These are phyloP conservation scores for Sutorius eximius DNA, from an alignment of 1,284 basidiomycete genomes.

Conservation along the genomic window DNA sequence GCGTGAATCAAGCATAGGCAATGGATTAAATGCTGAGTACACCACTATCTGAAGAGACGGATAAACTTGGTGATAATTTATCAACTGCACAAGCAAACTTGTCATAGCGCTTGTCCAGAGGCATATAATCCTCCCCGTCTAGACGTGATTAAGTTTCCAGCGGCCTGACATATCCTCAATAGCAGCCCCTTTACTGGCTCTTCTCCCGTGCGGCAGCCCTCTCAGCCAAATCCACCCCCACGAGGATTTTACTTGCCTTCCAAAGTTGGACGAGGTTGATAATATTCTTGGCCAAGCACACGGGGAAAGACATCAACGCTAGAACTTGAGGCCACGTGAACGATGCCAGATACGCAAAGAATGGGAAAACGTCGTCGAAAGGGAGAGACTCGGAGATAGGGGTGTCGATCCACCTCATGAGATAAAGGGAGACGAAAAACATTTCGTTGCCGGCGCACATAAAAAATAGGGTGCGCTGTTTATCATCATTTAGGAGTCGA, in stretches of 20 bases:
- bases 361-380: constrained; percentile 30
- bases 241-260: constrained; percentile 96
- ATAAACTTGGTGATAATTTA: constrained; percentile 12
- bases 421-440: constrained; percentile 95
- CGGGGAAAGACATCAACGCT: constrained; percentile 65
- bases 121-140: constrained; percentile 14
- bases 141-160: constrained; percentile 13
- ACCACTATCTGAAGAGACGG: constrained; percentile 8
- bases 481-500: not conserved
- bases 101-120: constrained; percentile 6
- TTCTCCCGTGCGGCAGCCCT: constrained; percentile 67
- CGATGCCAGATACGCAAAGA: constrained; percentile 10
- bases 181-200: constrained; percentile 14
- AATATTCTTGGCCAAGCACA: constrained; percentile 86
- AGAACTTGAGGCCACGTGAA: constrained; percentile 85
- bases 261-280: constrained; percentile 97
- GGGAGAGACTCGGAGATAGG: constrained; percentile 46
- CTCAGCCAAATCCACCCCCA: constrained; percentile 87
- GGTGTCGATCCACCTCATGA: constrained; percentile 82
- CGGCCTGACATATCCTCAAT: not conserved
- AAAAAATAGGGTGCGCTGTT: constrained; percentile 81
- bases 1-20: constrained; percentile 6
- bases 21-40: constrained; percentile 9
- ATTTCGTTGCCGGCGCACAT: constrained; percentile 98
- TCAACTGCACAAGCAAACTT: constrained; percentile 11